These are phyloP conservation scores for Nannochloropsis oceanica DNA, from an alignment of 108 stramenopile species.

Conservation along the genomic window DNA sequence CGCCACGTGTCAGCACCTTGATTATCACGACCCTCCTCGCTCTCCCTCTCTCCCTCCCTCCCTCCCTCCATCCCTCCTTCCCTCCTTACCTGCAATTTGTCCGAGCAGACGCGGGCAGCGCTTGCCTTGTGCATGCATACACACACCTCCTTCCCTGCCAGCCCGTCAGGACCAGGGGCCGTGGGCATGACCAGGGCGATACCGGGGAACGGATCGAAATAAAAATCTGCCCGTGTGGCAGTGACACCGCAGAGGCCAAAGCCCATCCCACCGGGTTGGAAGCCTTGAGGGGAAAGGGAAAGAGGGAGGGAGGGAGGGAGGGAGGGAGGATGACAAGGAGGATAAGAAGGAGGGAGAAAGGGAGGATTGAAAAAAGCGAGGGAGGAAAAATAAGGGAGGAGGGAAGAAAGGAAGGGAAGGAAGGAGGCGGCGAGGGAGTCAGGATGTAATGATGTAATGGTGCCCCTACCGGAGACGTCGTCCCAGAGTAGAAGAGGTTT, in stretches of 20 bases:
- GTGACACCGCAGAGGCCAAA: neutral
- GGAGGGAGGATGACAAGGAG: neutral
- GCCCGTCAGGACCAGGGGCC: neutral
- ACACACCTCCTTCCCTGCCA: too few species aligned
- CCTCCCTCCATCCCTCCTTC: neutral
- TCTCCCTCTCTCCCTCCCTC: neutral
- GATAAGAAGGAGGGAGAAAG: neutral
- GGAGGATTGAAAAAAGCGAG: slow-evolving; percentile 47
- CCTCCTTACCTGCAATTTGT: too few species aligned
- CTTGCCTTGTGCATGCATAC: too few species aligned
- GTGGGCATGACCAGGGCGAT: neutral
- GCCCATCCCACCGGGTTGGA: neutral
- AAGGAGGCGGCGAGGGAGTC: neutral
- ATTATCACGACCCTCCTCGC: neutral
- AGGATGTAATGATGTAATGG: too few species aligned
- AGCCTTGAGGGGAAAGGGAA: neutral
- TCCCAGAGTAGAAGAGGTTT: too few species aligned
- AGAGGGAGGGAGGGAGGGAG: neutral
- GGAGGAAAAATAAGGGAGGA: too few species aligned
- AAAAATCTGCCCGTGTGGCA: neutral
- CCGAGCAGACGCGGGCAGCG: too few species aligned
- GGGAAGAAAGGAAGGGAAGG: neutral
- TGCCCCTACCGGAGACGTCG: too few species aligned
- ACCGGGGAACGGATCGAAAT: neutral
- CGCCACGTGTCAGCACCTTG: neutral